These are phyloP conservation scores for Trypanosoma vivax DNA, from an alignment of 208 protist species.

Conservation along the genomic window DNA sequence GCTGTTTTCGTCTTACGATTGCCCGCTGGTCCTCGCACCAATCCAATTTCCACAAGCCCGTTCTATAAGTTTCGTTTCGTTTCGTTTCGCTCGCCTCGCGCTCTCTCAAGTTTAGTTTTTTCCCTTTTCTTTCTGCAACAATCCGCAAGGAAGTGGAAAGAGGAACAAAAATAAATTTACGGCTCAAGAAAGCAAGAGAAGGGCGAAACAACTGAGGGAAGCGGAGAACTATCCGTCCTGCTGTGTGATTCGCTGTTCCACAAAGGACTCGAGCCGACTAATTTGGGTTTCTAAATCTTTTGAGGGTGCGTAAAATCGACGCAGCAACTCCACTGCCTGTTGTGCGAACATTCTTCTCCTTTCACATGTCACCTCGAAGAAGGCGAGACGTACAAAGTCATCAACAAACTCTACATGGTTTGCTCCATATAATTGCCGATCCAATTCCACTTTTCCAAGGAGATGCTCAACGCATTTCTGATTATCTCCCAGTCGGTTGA, in stretches of 20 bases:
- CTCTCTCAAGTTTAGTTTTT: no score
- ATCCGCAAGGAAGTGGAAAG: neutral
- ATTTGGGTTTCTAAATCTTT: conserved; percentile 41
- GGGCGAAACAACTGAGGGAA: neutral
- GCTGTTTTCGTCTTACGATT: no score
- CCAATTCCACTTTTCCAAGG: conserved; percentile 36
- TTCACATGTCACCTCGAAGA: conserved; percentile 32
- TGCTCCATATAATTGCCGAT: conserved; percentile 47
- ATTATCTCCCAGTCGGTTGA: conserved; percentile 62
- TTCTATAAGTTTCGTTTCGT: no score
- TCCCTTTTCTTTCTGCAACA: no score
- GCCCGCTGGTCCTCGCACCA: no score
- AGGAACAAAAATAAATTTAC: neutral
- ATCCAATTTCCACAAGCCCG: no score
- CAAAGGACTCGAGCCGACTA: conserved; percentile 33
- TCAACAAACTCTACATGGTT: conserved; percentile 58
- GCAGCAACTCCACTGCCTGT: conserved; percentile 55
- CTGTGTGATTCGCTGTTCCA: neutral
- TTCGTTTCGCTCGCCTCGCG: no score
- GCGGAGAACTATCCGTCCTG: neutral
- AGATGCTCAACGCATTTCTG: conserved; percentile 78
- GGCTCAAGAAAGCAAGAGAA: neutral
- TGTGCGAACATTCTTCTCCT: conserved; percentile 29
- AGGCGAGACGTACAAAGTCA: conserved; percentile 71
- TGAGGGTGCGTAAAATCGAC: conserved; percentile 67